Percentiles rank a stretch among this genome's conserved stretches.
phyloP scores from a whole-genome alignment of 2,329 filamentous ascomycete species.

The Colletotrichum aenigma region DNA sequence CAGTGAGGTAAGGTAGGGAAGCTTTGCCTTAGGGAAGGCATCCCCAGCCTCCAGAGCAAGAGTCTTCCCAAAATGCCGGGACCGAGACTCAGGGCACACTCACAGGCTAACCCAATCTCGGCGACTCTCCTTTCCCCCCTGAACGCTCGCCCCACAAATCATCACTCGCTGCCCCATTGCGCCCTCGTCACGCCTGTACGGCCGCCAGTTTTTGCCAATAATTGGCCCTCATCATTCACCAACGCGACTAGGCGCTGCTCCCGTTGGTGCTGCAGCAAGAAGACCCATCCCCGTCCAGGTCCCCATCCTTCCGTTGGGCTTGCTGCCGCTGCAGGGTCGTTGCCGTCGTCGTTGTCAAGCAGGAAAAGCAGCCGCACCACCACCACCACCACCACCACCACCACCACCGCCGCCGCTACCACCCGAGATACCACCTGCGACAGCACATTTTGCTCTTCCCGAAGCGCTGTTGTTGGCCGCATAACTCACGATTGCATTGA shows the following conservation, averaged over 20 bases:
- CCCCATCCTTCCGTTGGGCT: background rate
- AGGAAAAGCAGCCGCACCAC: background rate
- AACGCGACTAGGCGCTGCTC: background rate
- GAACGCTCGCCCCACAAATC: background rate
- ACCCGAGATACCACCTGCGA: background rate
- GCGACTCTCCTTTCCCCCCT: constrained; percentile 8
- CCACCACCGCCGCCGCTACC: background rate
- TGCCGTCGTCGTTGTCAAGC: background rate
- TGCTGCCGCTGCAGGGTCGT: background rate
- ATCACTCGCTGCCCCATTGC: background rate
- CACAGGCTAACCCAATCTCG: constrained; percentile 15
- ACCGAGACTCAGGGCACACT: constrained; percentile 6
- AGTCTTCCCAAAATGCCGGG: constrained; percentile 18
- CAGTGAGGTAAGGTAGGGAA: background rate
- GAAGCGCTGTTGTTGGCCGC: constrained; percentile 1
- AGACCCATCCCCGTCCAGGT: background rate
- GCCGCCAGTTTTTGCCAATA: constrained; percentile 1
- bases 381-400: background rate
- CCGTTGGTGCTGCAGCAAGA: background rate
- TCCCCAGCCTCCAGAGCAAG: background rate
- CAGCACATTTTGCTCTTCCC: background rate
- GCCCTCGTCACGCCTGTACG: background rate
- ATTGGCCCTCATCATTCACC: background rate
- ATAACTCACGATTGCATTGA: constrained; percentile 11
- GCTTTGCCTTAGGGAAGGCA: background rate